phyloP scores from a whole-genome alignment of 2,329 filamentous ascomycete genomes.

The Coniella vitis region DNA sequence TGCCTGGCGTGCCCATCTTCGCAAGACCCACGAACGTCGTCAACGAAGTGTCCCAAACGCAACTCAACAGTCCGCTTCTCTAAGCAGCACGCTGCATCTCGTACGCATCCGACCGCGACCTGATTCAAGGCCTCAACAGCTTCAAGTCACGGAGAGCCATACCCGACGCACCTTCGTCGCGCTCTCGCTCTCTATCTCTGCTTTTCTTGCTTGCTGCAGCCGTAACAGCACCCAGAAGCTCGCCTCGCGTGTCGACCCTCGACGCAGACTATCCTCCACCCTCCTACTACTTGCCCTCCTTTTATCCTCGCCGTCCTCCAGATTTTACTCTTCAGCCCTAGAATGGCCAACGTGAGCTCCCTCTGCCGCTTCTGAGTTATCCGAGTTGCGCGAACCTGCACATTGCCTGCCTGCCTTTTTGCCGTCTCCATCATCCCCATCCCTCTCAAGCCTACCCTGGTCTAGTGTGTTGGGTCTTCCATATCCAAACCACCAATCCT shows the following conservation, averaged over 20 bases:
- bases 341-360: slow-evolving; percentile 18
- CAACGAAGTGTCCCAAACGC: slow-evolving; percentile 6
- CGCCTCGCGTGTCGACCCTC: background rate
- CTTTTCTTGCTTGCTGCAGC: too few species aligned
- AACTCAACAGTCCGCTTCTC: background rate
- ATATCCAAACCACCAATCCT: background rate
- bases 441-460: background rate
- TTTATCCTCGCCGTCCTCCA: background rate
- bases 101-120: background rate
- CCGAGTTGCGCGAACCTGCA: slow-evolving; percentile 6
- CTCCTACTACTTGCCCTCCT: background rate
- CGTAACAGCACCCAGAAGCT: too few species aligned
- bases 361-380: slow-evolving; percentile 9
- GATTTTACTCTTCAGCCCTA: slow-evolving; percentile 2
- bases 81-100: slow-evolving; percentile 1
- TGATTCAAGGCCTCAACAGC: background rate
- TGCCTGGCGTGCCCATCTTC: slow-evolving; percentile 5
- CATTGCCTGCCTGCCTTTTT: too few species aligned
- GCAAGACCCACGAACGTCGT: slow-evolving; percentile 11
- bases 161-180: too few species aligned
- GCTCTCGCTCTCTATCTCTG: too few species aligned
- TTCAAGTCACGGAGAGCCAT: too few species aligned
- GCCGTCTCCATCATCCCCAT: background rate
- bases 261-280: background rate
- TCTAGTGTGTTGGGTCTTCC: slow-evolving; percentile 1